Base-by-base conservation (phyloP, 768 basidiomycete genomes). In the Trametopsis cervina region DNA sequence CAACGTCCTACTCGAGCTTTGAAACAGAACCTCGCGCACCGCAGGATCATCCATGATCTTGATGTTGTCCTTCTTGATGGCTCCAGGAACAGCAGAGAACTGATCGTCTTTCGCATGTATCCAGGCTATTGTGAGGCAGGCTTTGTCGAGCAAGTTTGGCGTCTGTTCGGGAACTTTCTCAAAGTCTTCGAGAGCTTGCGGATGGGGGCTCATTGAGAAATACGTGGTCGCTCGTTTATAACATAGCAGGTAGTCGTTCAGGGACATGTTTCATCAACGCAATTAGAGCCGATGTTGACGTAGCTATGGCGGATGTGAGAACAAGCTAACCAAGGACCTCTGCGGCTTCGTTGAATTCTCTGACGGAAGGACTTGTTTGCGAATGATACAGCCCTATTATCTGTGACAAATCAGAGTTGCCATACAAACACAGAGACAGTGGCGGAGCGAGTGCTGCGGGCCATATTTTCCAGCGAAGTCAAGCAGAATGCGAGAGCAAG, bases 181-280 rank as follows among this genome's bases (percentile, higher is more conserved):
- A 54, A 93, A 91, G 62, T 95, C 93, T 10, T 90, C 83, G 1
- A 95, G 69, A 1, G 93, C 93, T 15, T 73, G 69, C 11, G 69
- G 51, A 57, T 93, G 85, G 29, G 87, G 74, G 22, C 80, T 82
- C 11, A 88, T 67, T 1, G 88, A 89, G 56, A 86, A 77, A 64
- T 91, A 88, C 1, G 91, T 89, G 0, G 93, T 97, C 0, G 90
- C 93, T 21, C 93, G 84, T 60, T 93, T 93, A 68, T 93, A 95
- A 63, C 89, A 90, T 22, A 93, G 77, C 0, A 89, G 70, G 59
- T 92, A 93, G 58, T 92, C 89, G n/a, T 74, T 59, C 0, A 89
- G 91, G 1, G 89, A 85, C 59, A 86, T 83, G 15, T 90, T 89
- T 85, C 57, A 2, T n/a, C n/a, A n/a, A n/a, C n/a, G n/a, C n/a